These are phyloP conservation scores for Galerina marginata DNA, from an alignment of 768 basidiomycete genomes.

Conservation along the genomic window DNA sequence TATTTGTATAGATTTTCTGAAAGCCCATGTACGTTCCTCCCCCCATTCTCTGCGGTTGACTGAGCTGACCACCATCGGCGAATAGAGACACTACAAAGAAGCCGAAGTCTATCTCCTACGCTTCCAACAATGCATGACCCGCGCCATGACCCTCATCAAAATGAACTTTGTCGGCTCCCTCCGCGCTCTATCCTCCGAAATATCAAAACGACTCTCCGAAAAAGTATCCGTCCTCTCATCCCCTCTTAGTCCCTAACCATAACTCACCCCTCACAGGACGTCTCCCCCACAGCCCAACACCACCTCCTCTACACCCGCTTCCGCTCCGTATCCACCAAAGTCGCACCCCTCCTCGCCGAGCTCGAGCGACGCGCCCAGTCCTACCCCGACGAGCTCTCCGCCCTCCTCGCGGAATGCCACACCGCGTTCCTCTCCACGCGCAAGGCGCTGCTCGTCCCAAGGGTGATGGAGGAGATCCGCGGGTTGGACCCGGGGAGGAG, in stretches of 20 bases:
- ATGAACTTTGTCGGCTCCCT: slow-evolving; percentile 94
- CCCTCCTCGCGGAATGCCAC: slow-evolving; percentile 87
- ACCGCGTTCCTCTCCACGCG: slow-evolving; percentile 80
- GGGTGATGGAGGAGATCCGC: slow-evolving; percentile 82
- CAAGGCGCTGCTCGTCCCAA: slow-evolving; percentile 70
- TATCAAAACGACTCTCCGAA: slow-evolving; percentile 75
- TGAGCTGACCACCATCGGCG: slow-evolving; percentile 1
- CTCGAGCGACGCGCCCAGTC: slow-evolving; percentile 77
- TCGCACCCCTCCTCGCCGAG: slow-evolving; percentile 82
- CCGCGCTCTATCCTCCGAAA: slow-evolving; percentile 77
- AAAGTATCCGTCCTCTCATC: slow-evolving; percentile 49
- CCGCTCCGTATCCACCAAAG: slow-evolving; percentile 66
- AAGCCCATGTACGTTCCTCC: slow-evolving; percentile 65
- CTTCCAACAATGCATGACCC: slow-evolving; percentile 97
- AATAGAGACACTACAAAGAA: slow-evolving; percentile 88
- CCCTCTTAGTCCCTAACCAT: not conserved
- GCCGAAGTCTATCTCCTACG: slow-evolving; percentile 94
- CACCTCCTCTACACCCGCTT: slow-evolving; percentile 94
- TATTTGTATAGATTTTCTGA: slow-evolving; percentile 90
- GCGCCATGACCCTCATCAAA: slow-evolving; percentile 97
- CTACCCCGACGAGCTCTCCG: slow-evolving; percentile 84
- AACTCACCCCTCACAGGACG: slow-evolving; percentile 51
- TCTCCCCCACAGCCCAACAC: slow-evolving; percentile 79
- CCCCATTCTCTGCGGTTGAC: not conserved
- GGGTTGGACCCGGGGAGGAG: slow-evolving; percentile 79